Evolutionary conservation across 2,329 filamentous ascomycete genomes (phyloP).

Genomic region (Phialocephala sp.): DNA sequence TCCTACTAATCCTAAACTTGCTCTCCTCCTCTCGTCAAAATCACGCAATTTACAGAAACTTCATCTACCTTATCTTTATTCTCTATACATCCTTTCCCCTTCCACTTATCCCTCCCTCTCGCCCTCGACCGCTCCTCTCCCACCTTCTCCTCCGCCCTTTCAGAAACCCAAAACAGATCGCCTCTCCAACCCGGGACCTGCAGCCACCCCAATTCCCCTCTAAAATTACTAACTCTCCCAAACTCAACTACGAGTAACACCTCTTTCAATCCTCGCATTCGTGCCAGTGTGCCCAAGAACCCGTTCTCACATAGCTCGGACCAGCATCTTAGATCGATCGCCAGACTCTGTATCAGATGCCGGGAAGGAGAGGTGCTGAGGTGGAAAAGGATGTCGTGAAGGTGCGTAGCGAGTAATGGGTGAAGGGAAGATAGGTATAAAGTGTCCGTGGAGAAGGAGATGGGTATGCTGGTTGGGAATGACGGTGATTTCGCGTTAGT

Average conservation of each 20-base stretch:
- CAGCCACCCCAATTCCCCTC: constrained; percentile 30
- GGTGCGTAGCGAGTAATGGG: constrained; percentile 29
- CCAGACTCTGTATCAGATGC: constrained; percentile 30
- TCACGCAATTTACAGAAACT: constrained; percentile 34
- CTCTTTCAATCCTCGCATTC: constrained; percentile 31
- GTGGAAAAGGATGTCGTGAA: constrained; percentile 34
- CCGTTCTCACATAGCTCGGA: constrained; percentile 35
- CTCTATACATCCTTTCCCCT: too few relatives aligned
- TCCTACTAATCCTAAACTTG: constrained; percentile 24
- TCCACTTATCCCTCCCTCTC: neutral
- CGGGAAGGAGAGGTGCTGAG: constrained; percentile 32
- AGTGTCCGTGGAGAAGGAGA: constrained; percentile 28
- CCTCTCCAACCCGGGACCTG: constrained; percentile 33
- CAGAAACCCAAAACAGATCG: constrained; percentile 36
- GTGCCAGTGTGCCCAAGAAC: constrained; percentile 30
- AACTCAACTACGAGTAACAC: constrained; percentile 39
- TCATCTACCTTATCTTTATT: constrained; percentile 15
- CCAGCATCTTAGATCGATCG: constrained; percentile 37
- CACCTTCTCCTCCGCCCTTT: constrained; percentile 29
- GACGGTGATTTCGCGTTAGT: constrained; percentile 2
- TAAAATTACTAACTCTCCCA: constrained; percentile 29
- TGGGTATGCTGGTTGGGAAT: constrained; percentile 24
- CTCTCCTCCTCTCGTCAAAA: constrained; percentile 38
- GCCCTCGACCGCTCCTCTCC: constrained; percentile 27
- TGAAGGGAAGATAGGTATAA: constrained; percentile 34